A percentile compares a stretch with the other conserved stretches of the same genome.
These are phyloP conservation scores for Prunus mongolica DNA, from an alignment of 306 rosid species.

Conservation along the genomic window DNA sequence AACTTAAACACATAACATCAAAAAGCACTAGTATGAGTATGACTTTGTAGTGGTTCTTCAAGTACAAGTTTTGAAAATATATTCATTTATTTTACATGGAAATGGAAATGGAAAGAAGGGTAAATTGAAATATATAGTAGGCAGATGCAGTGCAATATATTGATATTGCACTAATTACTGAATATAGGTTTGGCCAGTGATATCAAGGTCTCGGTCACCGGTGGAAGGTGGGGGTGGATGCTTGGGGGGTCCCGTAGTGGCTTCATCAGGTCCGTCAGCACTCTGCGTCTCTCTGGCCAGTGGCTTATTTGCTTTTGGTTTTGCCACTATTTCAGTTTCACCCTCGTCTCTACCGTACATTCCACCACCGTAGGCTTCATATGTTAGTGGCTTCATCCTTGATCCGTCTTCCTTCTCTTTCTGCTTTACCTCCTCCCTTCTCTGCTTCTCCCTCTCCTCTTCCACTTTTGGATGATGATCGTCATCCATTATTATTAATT, in stretches of 20 bases:
- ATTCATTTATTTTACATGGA: too few species aligned
- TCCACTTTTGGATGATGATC: slow-evolving; percentile 17
- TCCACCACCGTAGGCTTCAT: slow-evolving; percentile 73
- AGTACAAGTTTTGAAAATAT: too few species aligned
- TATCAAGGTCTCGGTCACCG: slow-evolving; percentile 60
- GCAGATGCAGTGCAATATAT: not conserved
- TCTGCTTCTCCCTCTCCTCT: slow-evolving; percentile 23
- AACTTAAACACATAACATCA: too few species aligned
- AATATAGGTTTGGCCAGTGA: slow-evolving; percentile 69
- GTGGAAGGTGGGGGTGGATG: slow-evolving; percentile 52
- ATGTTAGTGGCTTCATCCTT: slow-evolving; percentile 53
- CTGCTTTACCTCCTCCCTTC: slow-evolving; percentile 14
- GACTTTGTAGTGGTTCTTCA: too few species aligned
- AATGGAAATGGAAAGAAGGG: too few species aligned
- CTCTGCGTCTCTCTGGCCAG: slow-evolving; percentile 63
- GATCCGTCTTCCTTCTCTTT: slow-evolving; percentile 23
- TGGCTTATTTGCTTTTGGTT: slow-evolving; percentile 1
- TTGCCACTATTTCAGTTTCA: not conserved
- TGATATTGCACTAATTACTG: slow-evolving; percentile 24
- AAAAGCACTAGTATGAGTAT: too few species aligned
- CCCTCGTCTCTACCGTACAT: slow-evolving; percentile 45
- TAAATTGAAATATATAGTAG: not conserved
- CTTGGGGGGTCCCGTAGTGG: slow-evolving; percentile 18
- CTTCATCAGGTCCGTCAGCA: slow-evolving; percentile 57
- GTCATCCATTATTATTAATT: not conserved